These are phyloP conservation scores for Mucuna pruriens DNA, from an alignment of 306 rosid genomes.

Conservation along the genomic window DNA sequence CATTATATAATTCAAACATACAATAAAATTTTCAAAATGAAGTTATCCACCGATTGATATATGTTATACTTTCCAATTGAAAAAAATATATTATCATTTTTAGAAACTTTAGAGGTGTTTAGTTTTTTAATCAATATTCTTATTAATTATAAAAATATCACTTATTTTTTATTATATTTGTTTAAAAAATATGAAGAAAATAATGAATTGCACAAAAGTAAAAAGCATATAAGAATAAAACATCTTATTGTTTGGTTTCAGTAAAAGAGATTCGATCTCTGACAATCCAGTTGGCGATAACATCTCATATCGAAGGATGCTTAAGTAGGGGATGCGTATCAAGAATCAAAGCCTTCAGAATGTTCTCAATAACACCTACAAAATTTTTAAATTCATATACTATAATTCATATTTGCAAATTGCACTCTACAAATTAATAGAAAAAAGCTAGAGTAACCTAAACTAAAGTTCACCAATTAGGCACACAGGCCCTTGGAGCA, in stretches of 20 bases:
- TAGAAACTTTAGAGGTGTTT: background rate
- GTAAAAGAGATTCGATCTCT: background rate
- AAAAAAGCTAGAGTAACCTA: background rate
- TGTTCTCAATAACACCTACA: background rate
- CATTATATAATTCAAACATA: background rate
- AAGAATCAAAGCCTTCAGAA: background rate
- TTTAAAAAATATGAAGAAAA: background rate
- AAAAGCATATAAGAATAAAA: conserved; percentile 1
- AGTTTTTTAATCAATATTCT: background rate
- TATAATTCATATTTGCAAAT: background rate
- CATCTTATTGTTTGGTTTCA: background rate
- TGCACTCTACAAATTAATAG: background rate
- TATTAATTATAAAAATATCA: background rate
- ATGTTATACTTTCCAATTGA: background rate
- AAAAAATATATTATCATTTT: background rate
- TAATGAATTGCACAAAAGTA: background rate
- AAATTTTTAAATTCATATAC: background rate
- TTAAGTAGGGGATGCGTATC: background rate
- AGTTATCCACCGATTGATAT: background rate
- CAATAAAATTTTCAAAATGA: background rate
- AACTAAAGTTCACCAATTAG: background rate
- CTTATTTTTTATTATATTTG: background rate
- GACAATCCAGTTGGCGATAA: background rate
- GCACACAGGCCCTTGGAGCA: background rate
- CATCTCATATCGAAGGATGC: background rate